phyloP scores from a whole-genome alignment of 2,329 filamentous ascomycete species.

The Botrytis porri region DNA sequence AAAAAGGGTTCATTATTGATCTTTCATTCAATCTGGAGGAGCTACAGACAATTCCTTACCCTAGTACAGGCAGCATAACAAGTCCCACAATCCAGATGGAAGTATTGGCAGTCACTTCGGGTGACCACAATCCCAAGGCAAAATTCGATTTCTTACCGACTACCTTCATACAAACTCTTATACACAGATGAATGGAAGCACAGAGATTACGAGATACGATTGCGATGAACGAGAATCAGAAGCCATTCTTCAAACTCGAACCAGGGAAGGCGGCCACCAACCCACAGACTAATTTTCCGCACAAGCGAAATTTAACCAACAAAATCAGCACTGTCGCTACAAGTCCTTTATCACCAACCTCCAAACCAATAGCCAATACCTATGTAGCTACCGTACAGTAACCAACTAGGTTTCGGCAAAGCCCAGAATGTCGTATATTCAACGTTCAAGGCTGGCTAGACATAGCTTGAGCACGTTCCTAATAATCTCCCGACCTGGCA shows the following conservation, averaged over 20 bases:
- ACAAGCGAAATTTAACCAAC: constrained; percentile 15
- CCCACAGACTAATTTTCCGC: not conserved
- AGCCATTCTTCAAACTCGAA: not conserved
- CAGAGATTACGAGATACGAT: not conserved
- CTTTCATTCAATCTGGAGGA: not conserved
- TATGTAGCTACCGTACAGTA: not conserved
- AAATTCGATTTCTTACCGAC: not conserved
- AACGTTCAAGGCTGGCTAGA: constrained; percentile 21
- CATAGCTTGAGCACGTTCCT: constrained; percentile 16
- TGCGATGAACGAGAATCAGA: not conserved
- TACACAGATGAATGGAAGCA: constrained; percentile 1
- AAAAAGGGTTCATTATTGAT: not conserved
- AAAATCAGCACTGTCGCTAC: not conserved
- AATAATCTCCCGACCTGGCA: constrained; percentile 10
- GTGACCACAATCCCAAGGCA: not conserved
- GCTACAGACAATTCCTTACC: not conserved
- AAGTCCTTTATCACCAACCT: not conserved
- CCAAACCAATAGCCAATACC: not conserved
- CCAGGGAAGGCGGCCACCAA: not conserved
- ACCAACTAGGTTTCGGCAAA: constrained; percentile 8
- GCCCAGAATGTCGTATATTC: not conserved
- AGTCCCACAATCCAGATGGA: not conserved
- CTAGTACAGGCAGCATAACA: not conserved
- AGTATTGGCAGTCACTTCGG: not conserved
- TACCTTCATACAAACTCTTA: not conserved